Evolutionary conservation across 345 rosid species (phyloP), one percentile per base, ranked within the genome.

Genomic region (Lepidium sativum): DNA sequence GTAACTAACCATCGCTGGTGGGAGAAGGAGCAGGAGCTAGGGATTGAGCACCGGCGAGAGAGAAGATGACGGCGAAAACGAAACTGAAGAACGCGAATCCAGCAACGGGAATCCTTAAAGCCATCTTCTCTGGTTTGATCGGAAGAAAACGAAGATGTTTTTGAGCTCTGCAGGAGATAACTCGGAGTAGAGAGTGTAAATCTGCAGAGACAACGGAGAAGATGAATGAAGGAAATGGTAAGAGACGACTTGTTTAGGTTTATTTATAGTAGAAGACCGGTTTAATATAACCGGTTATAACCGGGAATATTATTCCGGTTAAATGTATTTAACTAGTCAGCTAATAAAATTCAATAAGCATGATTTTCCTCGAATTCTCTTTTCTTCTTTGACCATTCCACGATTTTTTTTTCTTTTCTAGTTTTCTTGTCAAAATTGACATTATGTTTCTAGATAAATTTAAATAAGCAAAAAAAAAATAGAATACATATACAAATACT

Each of bases 11-110:
- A 41, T 86, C 89, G 65, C 83, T 81, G 17, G 89, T 67, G 29
- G 90, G 87, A 58, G 91, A 63, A 23, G 94, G 94, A 59, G 87
- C 84, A 9, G 82, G 75, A 69, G 81, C 69, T 47, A 73, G 44
- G 11, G 69, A 59, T 63, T 80, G 82, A 35, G 84, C 80, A 12
- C 65, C 59, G 54, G 65, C 78, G 58, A 65, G 55, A 32, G 80
- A 70, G 0, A 73, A 75, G 37, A 72, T 64, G 44, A 80, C 65
- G 62, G 72, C 78, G 63, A 80, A 73, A 9, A 78, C 65, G 6
- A 34, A 71, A 23, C 49, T 62, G 69, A 39, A 72, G 27, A 74
- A 57, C 4, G 51, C 72, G 51, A 60, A 51, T 6, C 59, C 71
- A 33, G 76, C 23, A 23, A 61, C 60, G 53, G 27, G 54, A 14